Conservation (phyloP, 495 filamentous ascomycete species). For the Penicillium bialowiezense region DNA sequence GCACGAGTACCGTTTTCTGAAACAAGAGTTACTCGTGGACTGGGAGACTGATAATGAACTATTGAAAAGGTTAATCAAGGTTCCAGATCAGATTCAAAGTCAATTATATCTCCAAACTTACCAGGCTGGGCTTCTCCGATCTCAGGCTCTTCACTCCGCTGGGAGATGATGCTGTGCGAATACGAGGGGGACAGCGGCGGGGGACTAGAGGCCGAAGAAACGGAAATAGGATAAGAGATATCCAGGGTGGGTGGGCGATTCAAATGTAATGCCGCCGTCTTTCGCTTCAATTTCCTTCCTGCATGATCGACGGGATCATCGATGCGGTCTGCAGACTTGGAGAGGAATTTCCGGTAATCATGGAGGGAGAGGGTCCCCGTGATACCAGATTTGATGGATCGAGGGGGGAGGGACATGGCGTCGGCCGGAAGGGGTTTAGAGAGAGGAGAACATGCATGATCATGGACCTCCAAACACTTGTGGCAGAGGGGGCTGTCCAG, state of each 20-base stretch:
- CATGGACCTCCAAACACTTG: conserved; percentile 14
- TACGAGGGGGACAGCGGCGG: conserved; percentile 44
- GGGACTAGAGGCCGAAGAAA: conserved; percentile 40
- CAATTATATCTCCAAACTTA: conserved; percentile 11
- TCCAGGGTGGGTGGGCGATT: conserved; percentile 22
- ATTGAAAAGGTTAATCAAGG: conserved; percentile 13
- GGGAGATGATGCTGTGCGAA: conserved; percentile 38
- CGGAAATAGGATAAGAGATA: conserved; percentile 24
- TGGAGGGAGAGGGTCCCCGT: conserved; percentile 31
- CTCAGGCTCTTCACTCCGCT: conserved; percentile 33
- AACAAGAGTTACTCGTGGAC: conserved; percentile 25
- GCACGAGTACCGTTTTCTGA: conserved; percentile 21
- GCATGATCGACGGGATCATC: conserved; percentile 27
- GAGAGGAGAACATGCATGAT: conserved; percentile 12
- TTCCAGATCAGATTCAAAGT: background rate
- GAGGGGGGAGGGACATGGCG: conserved; percentile 21
- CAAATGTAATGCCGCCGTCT: conserved; percentile 34
- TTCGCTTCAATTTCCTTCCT: conserved; percentile 34
- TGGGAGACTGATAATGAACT: conserved; percentile 10
- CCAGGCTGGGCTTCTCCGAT: conserved; percentile 24
- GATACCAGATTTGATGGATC: conserved; percentile 19
- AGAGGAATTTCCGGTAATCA: conserved; percentile 35
- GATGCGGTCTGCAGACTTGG: conserved; percentile 23
- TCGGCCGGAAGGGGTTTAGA: conserved; percentile 17
- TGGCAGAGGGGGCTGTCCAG: conserved; percentile 21